Evolutionary conservation across 345 rosid species (phyloP), one percentile per base, ranked within the genome.

Genomic region (Eucalyptus cloeziana): DNA sequence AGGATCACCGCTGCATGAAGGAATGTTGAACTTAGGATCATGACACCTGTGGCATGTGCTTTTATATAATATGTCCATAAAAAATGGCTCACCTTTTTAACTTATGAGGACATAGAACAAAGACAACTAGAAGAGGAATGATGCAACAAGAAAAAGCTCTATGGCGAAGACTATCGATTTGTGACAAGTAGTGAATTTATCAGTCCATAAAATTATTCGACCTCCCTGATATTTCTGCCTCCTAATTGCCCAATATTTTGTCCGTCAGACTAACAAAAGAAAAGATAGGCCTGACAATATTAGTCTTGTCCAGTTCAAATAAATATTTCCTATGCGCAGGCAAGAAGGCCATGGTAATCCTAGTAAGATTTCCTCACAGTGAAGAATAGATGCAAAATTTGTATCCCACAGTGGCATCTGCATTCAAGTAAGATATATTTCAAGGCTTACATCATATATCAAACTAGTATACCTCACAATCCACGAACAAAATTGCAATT

Each of bases 1-100:
- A 43, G 99, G 99, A 92, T 97, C 99, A 30, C 99, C 99, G 86
- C 99, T 97, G 93, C 92, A 69, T 27, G 24, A 49, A 86, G 54
- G 64, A 50, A 86, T 37, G 8, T 49, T n/a, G 87, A 44, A 25
- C 60, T 19, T 33, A 86, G 87, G 54, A 54, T 47, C 87, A 22
- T 21, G 49, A 54, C 43, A 86, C 44, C 11, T 4, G 3, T 51
- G 49, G n/a, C 47, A 47, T 86, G 17, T 45, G 12, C 50, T 11
- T 24, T 76, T 40, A 76, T 6, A 11, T 76, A 21, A 11, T 33
- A 76, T 40, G 30, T 76, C 85, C 85, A 76, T 30, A 76, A 76
- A 76, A 40, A 76, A 76, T 76, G 85, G 85, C 85, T 37, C 43
- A 43, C 47, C 30, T 6, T 22, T 37, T 76, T 10, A 76, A 76